Percentiles rank a stretch among this genome's conserved stretches.
These are phyloP conservation scores for Pilobolus umbonatus DNA, from an alignment of 192 early-diverging fungal species.

Conservation along the genomic window DNA sequence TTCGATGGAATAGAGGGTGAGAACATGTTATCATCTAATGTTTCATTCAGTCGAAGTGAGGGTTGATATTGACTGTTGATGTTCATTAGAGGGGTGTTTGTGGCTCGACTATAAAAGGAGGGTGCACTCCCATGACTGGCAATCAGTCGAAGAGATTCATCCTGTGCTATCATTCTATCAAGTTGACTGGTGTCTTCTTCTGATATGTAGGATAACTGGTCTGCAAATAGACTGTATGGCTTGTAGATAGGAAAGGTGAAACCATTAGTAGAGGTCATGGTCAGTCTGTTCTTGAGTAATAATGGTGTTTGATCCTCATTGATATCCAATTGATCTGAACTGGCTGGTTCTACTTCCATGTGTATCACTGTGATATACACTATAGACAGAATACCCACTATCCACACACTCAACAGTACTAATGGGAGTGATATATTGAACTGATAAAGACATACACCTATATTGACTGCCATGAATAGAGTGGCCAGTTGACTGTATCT, in stretches of 20 bases:
- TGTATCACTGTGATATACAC: background rate
- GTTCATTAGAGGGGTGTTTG: background rate
- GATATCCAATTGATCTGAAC: conserved; percentile 7
- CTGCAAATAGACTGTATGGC: conserved; percentile 30
- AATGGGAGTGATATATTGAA: background rate
- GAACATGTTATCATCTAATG: background rate
- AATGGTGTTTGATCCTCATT: conserved; percentile 13
- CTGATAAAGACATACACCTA: conserved; percentile 13
- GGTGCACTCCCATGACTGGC: conserved; percentile 5
- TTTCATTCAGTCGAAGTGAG: background rate
- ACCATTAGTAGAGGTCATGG: background rate
- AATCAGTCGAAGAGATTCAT: conserved; percentile 2
- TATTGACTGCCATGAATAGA: background rate
- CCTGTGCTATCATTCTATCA: conserved; percentile 9
- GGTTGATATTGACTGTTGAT: too few species aligned
- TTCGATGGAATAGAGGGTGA: background rate
- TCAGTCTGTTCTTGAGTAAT: conserved; percentile 14
- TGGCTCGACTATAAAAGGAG: conserved; percentile 1
- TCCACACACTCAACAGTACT: background rate
- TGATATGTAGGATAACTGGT: conserved; percentile 24
- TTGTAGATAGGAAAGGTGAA: conserved; percentile 11
- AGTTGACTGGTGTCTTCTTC: conserved; percentile 26
- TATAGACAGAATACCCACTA: background rate
- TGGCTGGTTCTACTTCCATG: background rate
- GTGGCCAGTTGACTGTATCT: background rate